Conservation (phyloP, 148 eudicot genomes). For the Chenopodium formosanum region DNA sequence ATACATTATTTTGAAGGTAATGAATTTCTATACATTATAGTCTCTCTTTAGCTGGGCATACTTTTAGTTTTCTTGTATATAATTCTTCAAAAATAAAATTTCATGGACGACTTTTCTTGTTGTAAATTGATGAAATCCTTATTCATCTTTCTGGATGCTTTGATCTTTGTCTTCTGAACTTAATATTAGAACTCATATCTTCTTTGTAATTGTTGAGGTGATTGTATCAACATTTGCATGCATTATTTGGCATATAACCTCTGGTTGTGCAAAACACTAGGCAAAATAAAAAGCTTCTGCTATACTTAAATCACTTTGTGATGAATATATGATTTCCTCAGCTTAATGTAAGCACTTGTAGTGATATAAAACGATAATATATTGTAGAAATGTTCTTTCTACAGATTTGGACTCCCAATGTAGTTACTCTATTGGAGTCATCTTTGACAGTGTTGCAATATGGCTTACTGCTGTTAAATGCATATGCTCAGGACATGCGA, state of each 20-base stretch:
- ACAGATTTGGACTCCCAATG: slow-evolving; percentile 89
- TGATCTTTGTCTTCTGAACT: not conserved
- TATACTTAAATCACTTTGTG: not conserved
- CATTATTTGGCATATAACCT: not conserved
- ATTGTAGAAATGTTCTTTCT: not conserved
- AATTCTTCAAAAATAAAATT: not conserved
- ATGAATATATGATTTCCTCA: not conserved
- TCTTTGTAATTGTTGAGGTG: not conserved
- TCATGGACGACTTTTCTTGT: not conserved
- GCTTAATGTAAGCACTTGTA: not conserved
- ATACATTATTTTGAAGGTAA: slow-evolving; percentile 78
- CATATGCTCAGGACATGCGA: slow-evolving; percentile 89
- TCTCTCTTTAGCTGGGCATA: not conserved
- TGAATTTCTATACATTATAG: not conserved
- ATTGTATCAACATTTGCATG: not conserved
- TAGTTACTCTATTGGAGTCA: slow-evolving; percentile 77
- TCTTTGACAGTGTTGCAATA: slow-evolving; percentile 73
- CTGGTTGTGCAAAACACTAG: not conserved
- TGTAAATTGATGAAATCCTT: not conserved
- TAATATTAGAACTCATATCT: not conserved
- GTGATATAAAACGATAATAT: not conserved
- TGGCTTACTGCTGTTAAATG: slow-evolving; percentile 74
- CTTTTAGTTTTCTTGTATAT: not conserved
- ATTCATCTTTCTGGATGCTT: not conserved
- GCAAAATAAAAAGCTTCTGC: not conserved